Evolutionary conservation across 371 early-diverging fungal species (phyloP).

Genomic region (Catenaria anguillulae): DNA sequence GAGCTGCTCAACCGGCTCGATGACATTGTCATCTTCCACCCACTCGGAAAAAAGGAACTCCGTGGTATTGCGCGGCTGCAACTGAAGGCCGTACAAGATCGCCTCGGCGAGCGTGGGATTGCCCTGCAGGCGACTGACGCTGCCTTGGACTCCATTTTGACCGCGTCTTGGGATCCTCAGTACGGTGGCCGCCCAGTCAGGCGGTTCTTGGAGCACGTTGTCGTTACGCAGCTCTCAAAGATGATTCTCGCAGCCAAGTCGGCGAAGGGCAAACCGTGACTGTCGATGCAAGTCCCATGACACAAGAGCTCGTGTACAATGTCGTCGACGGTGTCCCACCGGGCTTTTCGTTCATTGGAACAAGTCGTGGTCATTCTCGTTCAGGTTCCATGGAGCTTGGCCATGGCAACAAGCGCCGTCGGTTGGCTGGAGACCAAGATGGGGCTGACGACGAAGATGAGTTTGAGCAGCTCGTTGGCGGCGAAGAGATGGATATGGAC

Average conservation of each 20-base stretch:
- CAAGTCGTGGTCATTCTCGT: too few species aligned
- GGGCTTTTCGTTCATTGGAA: too few species aligned
- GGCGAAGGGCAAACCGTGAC: conserved; percentile 12
- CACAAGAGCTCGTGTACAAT: too few species aligned
- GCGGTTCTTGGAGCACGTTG: conserved; percentile 49
- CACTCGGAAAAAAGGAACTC: conserved; percentile 32
- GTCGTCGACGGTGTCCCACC: too few species aligned
- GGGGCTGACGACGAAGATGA: too few species aligned
- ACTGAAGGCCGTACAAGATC: conserved; percentile 35
- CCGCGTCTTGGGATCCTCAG: conserved; percentile 41
- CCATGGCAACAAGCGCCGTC: too few species aligned
- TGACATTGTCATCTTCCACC: conserved; percentile 61
- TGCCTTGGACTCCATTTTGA: conserved; percentile 41
- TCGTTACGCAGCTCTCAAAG: conserved; percentile 38
- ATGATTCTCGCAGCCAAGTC: conserved; percentile 24
- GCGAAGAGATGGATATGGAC: too few species aligned
- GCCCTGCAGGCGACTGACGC: conserved; percentile 31
- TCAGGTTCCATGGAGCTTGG: too few species aligned
- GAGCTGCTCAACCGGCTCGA: conserved; percentile 76
- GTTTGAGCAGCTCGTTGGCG: too few species aligned
- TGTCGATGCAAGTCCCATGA: not conserved
- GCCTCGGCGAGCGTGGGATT: conserved; percentile 45
- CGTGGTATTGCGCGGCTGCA: conserved; percentile 45
- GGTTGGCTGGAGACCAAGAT: too few species aligned
- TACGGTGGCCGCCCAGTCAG: conserved; percentile 70